These are phyloP conservation scores for Cladophialophora carrionii DNA, from an alignment of 2,329 filamentous ascomycete species.

Conservation along the genomic window DNA sequence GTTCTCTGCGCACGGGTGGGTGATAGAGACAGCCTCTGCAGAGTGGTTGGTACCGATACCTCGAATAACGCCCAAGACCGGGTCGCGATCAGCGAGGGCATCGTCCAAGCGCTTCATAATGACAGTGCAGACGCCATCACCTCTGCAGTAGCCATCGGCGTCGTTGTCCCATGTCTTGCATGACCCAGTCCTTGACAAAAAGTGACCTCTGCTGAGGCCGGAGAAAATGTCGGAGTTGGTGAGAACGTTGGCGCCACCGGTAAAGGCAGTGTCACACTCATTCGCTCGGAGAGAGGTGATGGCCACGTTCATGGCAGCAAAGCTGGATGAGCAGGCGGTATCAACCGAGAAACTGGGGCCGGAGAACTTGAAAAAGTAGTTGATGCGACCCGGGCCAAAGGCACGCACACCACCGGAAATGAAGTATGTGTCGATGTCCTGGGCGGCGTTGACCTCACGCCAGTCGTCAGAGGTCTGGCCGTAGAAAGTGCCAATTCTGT, in stretches of 20 bases:
- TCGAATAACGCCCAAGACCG: constrained; percentile 70
- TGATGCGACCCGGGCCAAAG: constrained; percentile 66
- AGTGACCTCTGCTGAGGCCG: constrained; percentile 74
- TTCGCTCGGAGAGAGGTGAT: constrained; percentile 74
- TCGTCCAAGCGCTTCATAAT: constrained; percentile 80
- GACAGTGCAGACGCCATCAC: constrained; percentile 73
- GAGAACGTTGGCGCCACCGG: constrained; percentile 76
- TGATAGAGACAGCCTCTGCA: constrained; percentile 48
- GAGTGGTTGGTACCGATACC: constrained; percentile 80
- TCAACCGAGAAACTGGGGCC: constrained; percentile 74
- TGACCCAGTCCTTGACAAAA: constrained; percentile 73
- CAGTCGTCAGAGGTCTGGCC: constrained; percentile 77
- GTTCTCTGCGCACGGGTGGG: constrained; percentile 47
- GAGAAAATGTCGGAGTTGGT: constrained; percentile 81
- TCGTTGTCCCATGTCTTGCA: constrained; percentile 81
- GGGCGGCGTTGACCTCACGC: constrained; percentile 72
- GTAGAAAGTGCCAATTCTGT: constrained; percentile 73
- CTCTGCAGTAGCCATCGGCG: constrained; percentile 81
- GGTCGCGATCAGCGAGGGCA: constrained; percentile 73
- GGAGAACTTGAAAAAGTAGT: constrained; percentile 77
- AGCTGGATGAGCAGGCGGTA: constrained; percentile 76
- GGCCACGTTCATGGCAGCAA: constrained; percentile 71
- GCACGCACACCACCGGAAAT: constrained; percentile 66
- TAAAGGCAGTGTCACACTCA: constrained; percentile 79
- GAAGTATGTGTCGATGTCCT: constrained; percentile 72